Base-by-base conservation (phyloP, 1,284 basidiomycete genomes). In the Moesziomyces sp. region DNA sequence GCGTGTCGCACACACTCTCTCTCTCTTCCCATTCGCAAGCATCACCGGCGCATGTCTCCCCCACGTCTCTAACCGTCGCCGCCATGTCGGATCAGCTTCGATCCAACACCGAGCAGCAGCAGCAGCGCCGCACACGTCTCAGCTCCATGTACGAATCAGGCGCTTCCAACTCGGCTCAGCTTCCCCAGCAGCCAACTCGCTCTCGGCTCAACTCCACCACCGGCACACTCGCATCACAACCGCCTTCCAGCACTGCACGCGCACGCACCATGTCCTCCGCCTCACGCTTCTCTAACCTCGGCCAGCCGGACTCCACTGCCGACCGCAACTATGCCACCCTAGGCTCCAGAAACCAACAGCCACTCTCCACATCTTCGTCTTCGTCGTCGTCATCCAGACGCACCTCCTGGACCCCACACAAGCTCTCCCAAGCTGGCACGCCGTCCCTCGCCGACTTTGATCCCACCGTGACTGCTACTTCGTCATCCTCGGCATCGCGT, bases 211-310 rank as follows among this genome's bases (percentile, higher is more conserved):
- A 50, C 46, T 26, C 16, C 54, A 9, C 60, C 70, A 3, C 42
- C 53, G 13, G 24, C 24, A 7, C 24, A 26, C 24, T 26, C 24
- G 24, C 24, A 26, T 26, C 24, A 26, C 24, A 26, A 26, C 51
- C 60, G 1, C 42, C 42, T 59, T 67, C 69, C 3, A 30, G 56
- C 18, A 42, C 44, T 16, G 18, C 59, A 19, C 52, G 69, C 9
- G 46, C 58, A 4, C 69, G 69, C 19, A 73, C 69, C 26, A 57
- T 67, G 52, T 73, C 69, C 1, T 62, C 69, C 24, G 28, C 69
- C 8, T 52, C 51, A 3, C 40, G 40, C 35, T 18, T 16, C 16
- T 38, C 35, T 14, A 14, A 18, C 14, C 2, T 38, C 35, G 35
- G 4, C 35, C 55, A 56, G 4, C 11, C 43, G 8, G 57, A 62